Conservation (phyloP, 495 filamentous ascomycete genomes). For the Podospora australis region DNA sequence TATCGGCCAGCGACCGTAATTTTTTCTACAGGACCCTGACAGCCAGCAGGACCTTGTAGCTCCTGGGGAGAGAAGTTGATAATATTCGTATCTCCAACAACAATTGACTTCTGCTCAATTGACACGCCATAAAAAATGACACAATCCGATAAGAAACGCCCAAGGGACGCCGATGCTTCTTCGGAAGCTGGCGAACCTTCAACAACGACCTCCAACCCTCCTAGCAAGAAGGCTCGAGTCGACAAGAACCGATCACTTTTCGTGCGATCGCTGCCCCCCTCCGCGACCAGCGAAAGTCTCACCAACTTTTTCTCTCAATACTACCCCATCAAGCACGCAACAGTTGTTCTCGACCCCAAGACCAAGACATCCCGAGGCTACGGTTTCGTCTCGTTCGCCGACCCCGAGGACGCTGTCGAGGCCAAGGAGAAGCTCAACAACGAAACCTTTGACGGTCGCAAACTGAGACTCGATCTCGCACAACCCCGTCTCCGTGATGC, state of each 20-base stretch:
- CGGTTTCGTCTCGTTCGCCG: slow-evolving; percentile 95
- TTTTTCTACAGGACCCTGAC: too few relatives aligned
- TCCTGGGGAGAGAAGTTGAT: too few relatives aligned
- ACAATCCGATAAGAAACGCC: slow-evolving; percentile 35
- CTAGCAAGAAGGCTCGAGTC: slow-evolving; percentile 38
- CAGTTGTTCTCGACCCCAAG: slow-evolving; percentile 69
- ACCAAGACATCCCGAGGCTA: slow-evolving; percentile 86
- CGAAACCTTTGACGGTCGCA: slow-evolving; percentile 64
- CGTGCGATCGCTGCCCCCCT: slow-evolving; percentile 74
- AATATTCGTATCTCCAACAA: too few relatives aligned
- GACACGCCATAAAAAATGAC: neutral
- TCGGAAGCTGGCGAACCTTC: slow-evolving; percentile 10
- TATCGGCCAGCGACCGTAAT: slow-evolving; percentile 11
- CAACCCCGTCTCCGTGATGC: slow-evolving; percentile 73
- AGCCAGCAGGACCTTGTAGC: too few relatives aligned
- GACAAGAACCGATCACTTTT: slow-evolving; percentile 68
- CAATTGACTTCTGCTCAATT: neutral
- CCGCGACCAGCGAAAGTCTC: slow-evolving; percentile 73
- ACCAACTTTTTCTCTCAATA: slow-evolving; percentile 86
- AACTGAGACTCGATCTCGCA: slow-evolving; percentile 79
- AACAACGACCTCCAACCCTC: slow-evolving; percentile 20
- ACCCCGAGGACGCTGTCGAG: slow-evolving; percentile 77
- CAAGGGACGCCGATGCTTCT: slow-evolving; percentile 19
- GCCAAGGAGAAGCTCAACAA: slow-evolving; percentile 75
- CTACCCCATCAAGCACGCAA: slow-evolving; percentile 90